These are phyloP conservation scores for Globisporangium lucens DNA, from an alignment of 352 stramenopile species.

Conservation along the genomic window DNA sequence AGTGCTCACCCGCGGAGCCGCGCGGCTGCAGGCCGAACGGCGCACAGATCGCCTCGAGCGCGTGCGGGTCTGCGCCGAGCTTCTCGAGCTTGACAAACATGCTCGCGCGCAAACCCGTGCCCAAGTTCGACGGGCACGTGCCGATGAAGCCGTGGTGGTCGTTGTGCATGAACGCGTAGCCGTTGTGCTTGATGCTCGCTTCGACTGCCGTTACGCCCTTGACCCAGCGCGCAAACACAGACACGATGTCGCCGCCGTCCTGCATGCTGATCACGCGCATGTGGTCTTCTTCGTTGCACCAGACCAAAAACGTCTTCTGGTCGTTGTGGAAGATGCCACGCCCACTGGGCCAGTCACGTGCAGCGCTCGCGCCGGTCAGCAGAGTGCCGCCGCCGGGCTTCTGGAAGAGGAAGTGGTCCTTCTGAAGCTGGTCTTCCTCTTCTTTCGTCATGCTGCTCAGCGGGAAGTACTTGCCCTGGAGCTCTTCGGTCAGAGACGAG, in stretches of 20 bases:
- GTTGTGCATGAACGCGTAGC: constrained; percentile 84
- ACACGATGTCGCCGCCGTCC: constrained; percentile 87
- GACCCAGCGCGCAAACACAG: constrained; percentile 88
- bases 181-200: constrained; percentile 77
- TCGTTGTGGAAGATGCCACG: constrained; percentile 92
- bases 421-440: constrained; percentile 88
- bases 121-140: constrained; percentile 85
- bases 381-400: constrained; percentile 88
- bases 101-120: constrained; percentile 77
- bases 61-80: constrained; percentile 63
- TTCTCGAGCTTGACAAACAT: constrained; percentile 86
- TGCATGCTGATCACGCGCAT: constrained; percentile 90
- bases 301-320: constrained; percentile 87
- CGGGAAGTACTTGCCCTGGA: constrained; percentile 86
- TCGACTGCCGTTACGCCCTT: constrained; percentile 80
- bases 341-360: constrained; percentile 89
- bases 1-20: constrained; percentile 81
- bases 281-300: constrained; percentile 89
- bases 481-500: constrained; percentile 58
- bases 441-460: constrained; percentile 89
- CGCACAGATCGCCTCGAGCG: constrained; percentile 67
- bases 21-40: constrained; percentile 78
- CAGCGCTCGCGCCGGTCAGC: constrained; percentile 78
- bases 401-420: constrained; percentile 91
- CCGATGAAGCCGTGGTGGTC: constrained; percentile 84